phyloP scores from a whole-genome alignment of 257 asterid genomes.

The Hygrophila difformis region DNA sequence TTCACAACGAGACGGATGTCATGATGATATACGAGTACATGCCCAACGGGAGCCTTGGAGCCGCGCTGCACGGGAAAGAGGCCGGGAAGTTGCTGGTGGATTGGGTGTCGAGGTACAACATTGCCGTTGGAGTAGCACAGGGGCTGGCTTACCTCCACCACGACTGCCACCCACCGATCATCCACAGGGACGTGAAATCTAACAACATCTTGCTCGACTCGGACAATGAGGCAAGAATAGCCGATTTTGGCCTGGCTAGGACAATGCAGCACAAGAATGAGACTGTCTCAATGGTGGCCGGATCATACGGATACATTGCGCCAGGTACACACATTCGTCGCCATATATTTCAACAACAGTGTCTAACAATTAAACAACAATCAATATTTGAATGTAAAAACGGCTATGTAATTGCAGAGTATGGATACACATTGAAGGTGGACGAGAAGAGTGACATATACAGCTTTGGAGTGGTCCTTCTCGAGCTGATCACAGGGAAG shows the following conservation, averaged over 20 bases:
- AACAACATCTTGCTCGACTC: conserved; percentile 59
- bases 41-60: conserved; percentile 76
- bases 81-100: conserved; percentile 45
- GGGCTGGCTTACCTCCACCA: conserved; percentile 82
- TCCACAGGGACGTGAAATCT: conserved; percentile 74
- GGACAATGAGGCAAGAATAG: conserved; percentile 62
- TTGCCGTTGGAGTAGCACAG: conserved; percentile 70
- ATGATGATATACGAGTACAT: conserved; percentile 73
- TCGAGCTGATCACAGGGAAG: conserved; percentile 71
- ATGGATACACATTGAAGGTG: conserved; percentile 76
- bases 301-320: conserved; percentile 85
- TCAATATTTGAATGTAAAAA: no score
- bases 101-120: conserved; percentile 80
- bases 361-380: no score
- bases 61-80: conserved; percentile 55
- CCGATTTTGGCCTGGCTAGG: conserved; percentile 80
- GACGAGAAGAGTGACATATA: conserved; percentile 80
- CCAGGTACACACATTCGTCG: conserved; percentile 55
- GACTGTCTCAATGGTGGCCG: conserved; percentile 77
- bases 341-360: no score
- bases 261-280: conserved; percentile 54
- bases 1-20: conserved; percentile 57
- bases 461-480: conserved; percentile 75
- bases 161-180: conserved; percentile 65
- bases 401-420: conserved; percentile 39